These are phyloP conservation scores for Ogataea parapolymorpha DNA, from an alignment of 805 yeast species.

Conservation along the genomic window DNA sequence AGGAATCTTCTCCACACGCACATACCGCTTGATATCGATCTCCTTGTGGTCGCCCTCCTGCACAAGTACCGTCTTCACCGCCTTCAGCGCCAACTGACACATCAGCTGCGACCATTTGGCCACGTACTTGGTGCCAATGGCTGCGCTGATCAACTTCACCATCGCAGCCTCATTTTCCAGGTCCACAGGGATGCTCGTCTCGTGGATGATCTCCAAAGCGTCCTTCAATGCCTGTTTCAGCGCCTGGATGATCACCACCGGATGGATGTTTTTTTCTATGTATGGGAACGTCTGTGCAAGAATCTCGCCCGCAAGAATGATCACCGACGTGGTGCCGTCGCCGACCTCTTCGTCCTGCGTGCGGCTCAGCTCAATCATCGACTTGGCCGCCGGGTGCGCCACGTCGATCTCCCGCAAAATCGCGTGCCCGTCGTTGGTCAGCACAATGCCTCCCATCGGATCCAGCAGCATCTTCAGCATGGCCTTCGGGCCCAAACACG, in stretches of 20 bases:
- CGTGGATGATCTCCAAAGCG: slow-evolving; percentile 83
- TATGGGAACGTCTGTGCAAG: slow-evolving; percentile 93
- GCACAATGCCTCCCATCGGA: slow-evolving; percentile 94
- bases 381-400: slow-evolving; percentile 98
- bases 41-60: slow-evolving; percentile 66
- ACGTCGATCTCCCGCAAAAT: slow-evolving; percentile 95
- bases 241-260: slow-evolving; percentile 93
- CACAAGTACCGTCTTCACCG: slow-evolving; percentile 78
- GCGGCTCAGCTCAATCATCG: slow-evolving; percentile 94
- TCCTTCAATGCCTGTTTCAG: slow-evolving; percentile 86
- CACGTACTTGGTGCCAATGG: slow-evolving; percentile 95
- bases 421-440: slow-evolving; percentile 98
- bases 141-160: slow-evolving; percentile 80
- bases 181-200: slow-evolving; percentile 82
- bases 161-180: slow-evolving; percentile 79
- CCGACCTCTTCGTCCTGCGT: slow-evolving; percentile 99
- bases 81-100: slow-evolving; percentile 84
- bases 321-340: slow-evolving; percentile 88
- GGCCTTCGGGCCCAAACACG: slow-evolving; percentile 98
- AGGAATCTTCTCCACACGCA: slow-evolving; percentile 91
- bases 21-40: slow-evolving; percentile 90
- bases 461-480: slow-evolving; percentile 97
- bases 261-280: slow-evolving; percentile 92
- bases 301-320: slow-evolving; percentile 94
- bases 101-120: slow-evolving; percentile 86